Evolutionary conservation across 129 eudicot genomes (phyloP), one percentile per base, ranked within the genome.

Genomic region (Apium graveolens): DNA sequence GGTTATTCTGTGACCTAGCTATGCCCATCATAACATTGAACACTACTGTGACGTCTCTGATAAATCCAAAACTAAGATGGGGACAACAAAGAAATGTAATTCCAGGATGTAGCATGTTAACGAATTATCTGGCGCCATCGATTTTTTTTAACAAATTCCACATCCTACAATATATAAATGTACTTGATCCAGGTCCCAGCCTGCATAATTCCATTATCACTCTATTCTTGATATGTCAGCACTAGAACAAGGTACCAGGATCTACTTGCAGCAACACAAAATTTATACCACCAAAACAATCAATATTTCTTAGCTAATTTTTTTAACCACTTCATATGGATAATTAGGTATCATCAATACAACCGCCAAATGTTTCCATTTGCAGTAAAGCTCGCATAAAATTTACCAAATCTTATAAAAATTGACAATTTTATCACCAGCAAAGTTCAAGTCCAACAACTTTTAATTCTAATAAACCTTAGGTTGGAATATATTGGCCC

Each of bases 1-100:
- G 97, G 81, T 92, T 90, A 78, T 92, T 96, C 84, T 92, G 92
- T 82, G 92, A 90, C 86, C 90, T 88, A 37, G 97, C 95, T 49
- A 92, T 86, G 75, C 97, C 99, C 85, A 87, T 92, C 97, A 96
- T 87, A 66, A 96, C 97, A 53, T 95, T 92, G 57, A 87, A 92
- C 43, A 82, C 82, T 65, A 90, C 92, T 76, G 96, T 96, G 37
- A 90, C 57, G 71, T 90, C 84, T 60, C 97, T 97, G 38, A 96
- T 85, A 77, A 89, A 79, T 38, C 92, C 99, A 83, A 97, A 95
- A 78, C 92, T 77, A 83, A 90, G 84, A 78, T 97, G 92, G 97
- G 89, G 80, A 96, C 51, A 70, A 96, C 78, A 74, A 96, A 90
- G 29, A 96, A 83, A 62, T 65, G 87, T 74, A 35, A n/a, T 35